Evolutionary conservation across 805 yeast genomes (phyloP), one percentile per base, ranked within the genome.

Genomic region (Nakazawaea holstii): DNA sequence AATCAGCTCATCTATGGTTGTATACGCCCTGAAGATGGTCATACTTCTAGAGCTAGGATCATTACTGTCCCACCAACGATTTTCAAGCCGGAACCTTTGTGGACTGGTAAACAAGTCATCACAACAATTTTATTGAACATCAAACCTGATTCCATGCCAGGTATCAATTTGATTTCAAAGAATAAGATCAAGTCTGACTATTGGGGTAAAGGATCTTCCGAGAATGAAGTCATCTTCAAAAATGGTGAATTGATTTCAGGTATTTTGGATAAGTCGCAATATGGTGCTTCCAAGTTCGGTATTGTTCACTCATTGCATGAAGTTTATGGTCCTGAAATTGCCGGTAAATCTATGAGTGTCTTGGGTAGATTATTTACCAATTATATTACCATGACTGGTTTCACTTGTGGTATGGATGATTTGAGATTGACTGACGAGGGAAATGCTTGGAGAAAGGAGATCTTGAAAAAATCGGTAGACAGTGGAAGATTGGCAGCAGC

Each of bases 361-460:
- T 75, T 94, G 52, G 98, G 99, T 54, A 79, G 99, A 59, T 74
- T 94, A 47, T 92, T 95, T 70, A 95, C 99, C 20, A 89, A 87
- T 66, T 94, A 89, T 66, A 90, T 85, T 60, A 91, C 85, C 79
- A 77, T 81, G 71, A 86, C 88, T 49, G 98, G 97, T 1, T 87
- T 94, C 63, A 94, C 99, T 7, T 94, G 99, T 82, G 99, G 99
- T 77, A 95, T 94, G 99, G 99, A 94, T 65, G 99, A 94, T 72
- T 75, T 94, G 66, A 80, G 96, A 64, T 76, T 95, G 56, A 94
- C 98, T 20, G 79, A 67, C 3, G 96, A 88, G 57, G 99, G 99
- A 62, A 91, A 95, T 65, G 60, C 74, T 51, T 83, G 95, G 92
- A 82, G 99, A 74, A 69, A 70, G 11, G 95, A 89, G 51, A 87